Evolutionary conservation across 169 alveolate genomes (phyloP).

Genomic region (Amoebophrya sp.): DNA sequence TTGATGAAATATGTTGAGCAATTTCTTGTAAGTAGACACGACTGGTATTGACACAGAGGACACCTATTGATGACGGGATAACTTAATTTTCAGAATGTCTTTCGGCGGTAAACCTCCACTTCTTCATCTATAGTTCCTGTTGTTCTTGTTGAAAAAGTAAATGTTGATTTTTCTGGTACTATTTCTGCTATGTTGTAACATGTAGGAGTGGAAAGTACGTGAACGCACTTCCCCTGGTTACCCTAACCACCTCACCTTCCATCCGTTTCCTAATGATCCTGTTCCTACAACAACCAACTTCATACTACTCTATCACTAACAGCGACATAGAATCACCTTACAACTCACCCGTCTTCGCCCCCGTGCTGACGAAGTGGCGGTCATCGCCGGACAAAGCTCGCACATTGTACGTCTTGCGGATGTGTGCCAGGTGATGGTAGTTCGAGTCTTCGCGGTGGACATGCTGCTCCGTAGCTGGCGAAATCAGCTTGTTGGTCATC

Average conservation of each 20-base stretch:
- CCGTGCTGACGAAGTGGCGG: neutral
- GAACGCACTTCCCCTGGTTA: too few relatives aligned
- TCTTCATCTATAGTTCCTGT: too few relatives aligned
- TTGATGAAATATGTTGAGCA: too few relatives aligned
- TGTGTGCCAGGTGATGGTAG: neutral
- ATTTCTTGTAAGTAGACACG: too few relatives aligned
- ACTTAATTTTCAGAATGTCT: too few relatives aligned
- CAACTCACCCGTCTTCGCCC: neutral
- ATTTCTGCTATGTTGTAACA: too few relatives aligned
- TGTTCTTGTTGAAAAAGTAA: too few relatives aligned
- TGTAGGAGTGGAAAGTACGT: too few relatives aligned
- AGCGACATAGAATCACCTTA: neutral
- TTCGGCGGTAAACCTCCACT: too few relatives aligned
- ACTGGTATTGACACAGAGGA: too few relatives aligned
- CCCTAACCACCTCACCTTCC: neutral
- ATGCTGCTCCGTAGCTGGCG: neutral
- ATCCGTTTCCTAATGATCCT: neutral
- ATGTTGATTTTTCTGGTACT: too few relatives aligned
- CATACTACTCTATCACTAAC: neutral
- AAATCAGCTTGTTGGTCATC: neutral
- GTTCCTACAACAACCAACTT: neutral
- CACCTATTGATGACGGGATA: too few relatives aligned
- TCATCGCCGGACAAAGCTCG: neutral
- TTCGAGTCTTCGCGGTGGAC: neutral
- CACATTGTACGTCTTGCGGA: neutral